Conservation (phyloP, 768 basidiomycete species). For the Cubamyces lactineus region DNA sequence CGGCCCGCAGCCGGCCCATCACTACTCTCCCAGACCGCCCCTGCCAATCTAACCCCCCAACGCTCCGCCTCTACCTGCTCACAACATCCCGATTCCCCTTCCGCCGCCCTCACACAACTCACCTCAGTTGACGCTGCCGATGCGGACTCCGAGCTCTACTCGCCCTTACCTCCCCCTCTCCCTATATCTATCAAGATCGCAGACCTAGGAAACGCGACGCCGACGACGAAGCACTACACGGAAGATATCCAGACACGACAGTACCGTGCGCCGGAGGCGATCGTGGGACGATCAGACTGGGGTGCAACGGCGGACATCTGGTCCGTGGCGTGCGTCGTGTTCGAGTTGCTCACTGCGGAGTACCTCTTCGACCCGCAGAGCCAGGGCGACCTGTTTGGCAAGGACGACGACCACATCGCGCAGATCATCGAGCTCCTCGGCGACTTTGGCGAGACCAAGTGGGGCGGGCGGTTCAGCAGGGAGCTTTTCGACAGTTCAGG, state of each 20-base stretch:
- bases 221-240: slow-evolving; percentile 87
- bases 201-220: slow-evolving; percentile 93
- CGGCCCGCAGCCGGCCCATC: slow-evolving; percentile 36
- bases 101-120: not conserved
- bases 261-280: slow-evolving; percentile 93
- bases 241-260: slow-evolving; percentile 98
- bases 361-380: slow-evolving; percentile 91
- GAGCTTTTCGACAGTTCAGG: slow-evolving; percentile 83
- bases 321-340: slow-evolving; percentile 89
- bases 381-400: slow-evolving; percentile 79
- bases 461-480: slow-evolving; percentile 82
- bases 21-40: slow-evolving; percentile 40
- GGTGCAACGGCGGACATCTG: slow-evolving; percentile 85
- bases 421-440: slow-evolving; percentile 93
- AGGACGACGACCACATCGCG: slow-evolving; percentile 96
- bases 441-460: slow-evolving; percentile 75
- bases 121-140: not conserved
- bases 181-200: slow-evolving; percentile 90
- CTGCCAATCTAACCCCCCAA: slow-evolving; percentile 32
- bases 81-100: slow-evolving; percentile 13
- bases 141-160: not conserved
- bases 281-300: slow-evolving; percentile 87
- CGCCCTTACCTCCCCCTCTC: slow-evolving; percentile 31
- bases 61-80: slow-evolving; percentile 23
- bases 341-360: slow-evolving; percentile 90